Evolutionary conservation across 371 early-diverging fungal species (phyloP), one percentile per base, ranked within the genome.

Genomic region (Gilbertella persicaria): DNA sequence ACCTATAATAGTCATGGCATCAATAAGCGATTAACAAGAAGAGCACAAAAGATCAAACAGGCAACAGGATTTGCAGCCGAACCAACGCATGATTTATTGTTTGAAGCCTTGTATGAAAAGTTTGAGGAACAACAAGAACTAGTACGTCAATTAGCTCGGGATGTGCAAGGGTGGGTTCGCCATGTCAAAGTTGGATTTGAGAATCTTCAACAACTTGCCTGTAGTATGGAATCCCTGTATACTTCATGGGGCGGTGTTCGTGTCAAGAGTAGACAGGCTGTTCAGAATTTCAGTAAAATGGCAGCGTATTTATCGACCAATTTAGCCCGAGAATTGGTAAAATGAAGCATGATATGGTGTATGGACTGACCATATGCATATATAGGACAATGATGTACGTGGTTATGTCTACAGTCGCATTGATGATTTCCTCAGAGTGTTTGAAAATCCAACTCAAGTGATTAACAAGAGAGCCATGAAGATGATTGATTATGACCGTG

Each of bases 401-500:
- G 67, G 67, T 10, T 60, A 58, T 48, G 66, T 90, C 4, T 77
- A 80, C 36, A 81, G 82, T 19, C 64, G 75, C 21, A 75, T 91
- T 26, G 87, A 88, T 14, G 64, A 54, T 4, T 81, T 87, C 49
- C 53, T 87, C 17, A 71, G 67, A 24, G 69, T 78, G 19, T 90
- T 87, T 66, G 78, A 83, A 39, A 87, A 84, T 19, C 91, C 91
- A 13, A 58, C 69, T 13, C 79, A 85, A 44, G 83, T 93, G 14
- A 90, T 91, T 66, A 80, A 80, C 56, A 93, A 93, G 55, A 71
- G 93, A 6, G 84, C 86, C 4, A 71, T 83, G 51, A 93, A 93
- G 51, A 60, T 84, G 41, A 62, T 93, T 28, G 93, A 93, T 61
- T 87, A 85, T 62, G 90, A 91, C 53, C 79, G 88, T 12, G 83